These are phyloP conservation scores for Colletotrichum tanaceti DNA, from an alignment of 2,329 filamentous ascomycete species.

Conservation along the genomic window DNA sequence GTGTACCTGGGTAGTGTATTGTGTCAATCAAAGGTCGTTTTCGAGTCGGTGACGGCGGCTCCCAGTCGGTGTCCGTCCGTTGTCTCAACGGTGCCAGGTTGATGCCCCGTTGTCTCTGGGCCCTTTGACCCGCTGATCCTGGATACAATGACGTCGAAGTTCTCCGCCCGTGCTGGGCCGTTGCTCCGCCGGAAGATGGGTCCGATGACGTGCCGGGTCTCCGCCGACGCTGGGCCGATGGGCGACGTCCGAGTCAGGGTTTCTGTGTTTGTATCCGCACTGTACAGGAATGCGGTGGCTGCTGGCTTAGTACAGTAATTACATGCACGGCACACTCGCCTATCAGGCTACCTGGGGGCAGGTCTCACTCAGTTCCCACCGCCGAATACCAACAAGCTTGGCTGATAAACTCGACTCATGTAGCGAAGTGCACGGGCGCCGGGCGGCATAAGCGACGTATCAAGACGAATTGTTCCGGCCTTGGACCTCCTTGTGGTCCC, in stretches of 20 bases:
- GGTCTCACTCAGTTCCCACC: not conserved
- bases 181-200: slow-evolving; percentile 34
- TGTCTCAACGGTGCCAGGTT: slow-evolving; percentile 37
- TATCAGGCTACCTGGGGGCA: not conserved
- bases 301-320: not conserved
- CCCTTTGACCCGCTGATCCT: slow-evolving; percentile 29
- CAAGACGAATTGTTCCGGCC: not conserved
- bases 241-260: slow-evolving; percentile 35
- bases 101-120: slow-evolving; percentile 38
- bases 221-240: slow-evolving; percentile 36
- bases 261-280: too few species aligned
- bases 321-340: too few species aligned
- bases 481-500: not conserved
- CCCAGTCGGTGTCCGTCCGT: slow-evolving; percentile 38
- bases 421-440: too few species aligned
- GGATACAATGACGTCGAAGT: slow-evolving; percentile 38
- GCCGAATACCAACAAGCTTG: not conserved
- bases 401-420: slow-evolving; percentile 11
- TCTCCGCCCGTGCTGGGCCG: slow-evolving; percentile 37
- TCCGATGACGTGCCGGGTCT: slow-evolving; percentile 39
- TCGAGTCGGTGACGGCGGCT: slow-evolving; percentile 35
- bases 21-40: slow-evolving; percentile 17
- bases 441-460: slow-evolving; percentile 5
- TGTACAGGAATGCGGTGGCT: not conserved
- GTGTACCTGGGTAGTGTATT: too few species aligned